These are phyloP conservation scores for Trichophaea hybrida DNA, from an alignment of 2,329 filamentous ascomycete species.

Conservation along the genomic window DNA sequence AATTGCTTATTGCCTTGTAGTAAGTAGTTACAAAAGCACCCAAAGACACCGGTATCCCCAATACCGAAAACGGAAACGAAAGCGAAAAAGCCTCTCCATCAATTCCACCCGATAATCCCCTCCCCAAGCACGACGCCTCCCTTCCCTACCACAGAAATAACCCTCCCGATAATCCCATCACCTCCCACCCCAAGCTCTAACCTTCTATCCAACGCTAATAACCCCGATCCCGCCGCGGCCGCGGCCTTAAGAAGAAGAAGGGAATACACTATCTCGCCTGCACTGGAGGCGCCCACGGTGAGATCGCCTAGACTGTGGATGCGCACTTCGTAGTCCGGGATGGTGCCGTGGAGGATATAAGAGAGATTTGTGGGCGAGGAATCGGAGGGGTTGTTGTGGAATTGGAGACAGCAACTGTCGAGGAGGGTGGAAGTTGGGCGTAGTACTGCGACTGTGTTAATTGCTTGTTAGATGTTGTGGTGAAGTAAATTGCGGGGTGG, in stretches of 20 bases:
- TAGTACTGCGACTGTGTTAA: conserved; percentile 9
- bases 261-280: conserved; percentile 17
- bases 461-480: conserved; percentile 5
- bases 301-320: conserved; percentile 19
- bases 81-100: background rate
- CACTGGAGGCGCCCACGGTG: conserved; percentile 12
- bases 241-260: conserved; percentile 4
- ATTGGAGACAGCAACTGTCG: conserved; percentile 16
- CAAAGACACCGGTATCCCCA: too few relatives aligned
- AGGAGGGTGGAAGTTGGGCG: conserved; percentile 7
- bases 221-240: conserved; percentile 10
- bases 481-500: conserved; percentile 6
- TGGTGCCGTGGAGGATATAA: conserved; percentile 9
- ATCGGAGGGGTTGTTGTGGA: conserved; percentile 12
- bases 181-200: conserved; percentile 19
- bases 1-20: too few relatives aligned
- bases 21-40: too few relatives aligned
- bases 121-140: conserved; percentile 12
- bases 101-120: conserved; percentile 23
- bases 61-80: too few relatives aligned
- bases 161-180: conserved; percentile 20
- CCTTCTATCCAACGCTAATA: conserved; percentile 12
- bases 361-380: conserved; percentile 16
- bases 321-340: conserved; percentile 15
- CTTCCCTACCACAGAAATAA: conserved; percentile 11